Evolutionary conservation across 1,139 yeast genomes (phyloP).

Genomic region (Pichia sp.): DNA sequence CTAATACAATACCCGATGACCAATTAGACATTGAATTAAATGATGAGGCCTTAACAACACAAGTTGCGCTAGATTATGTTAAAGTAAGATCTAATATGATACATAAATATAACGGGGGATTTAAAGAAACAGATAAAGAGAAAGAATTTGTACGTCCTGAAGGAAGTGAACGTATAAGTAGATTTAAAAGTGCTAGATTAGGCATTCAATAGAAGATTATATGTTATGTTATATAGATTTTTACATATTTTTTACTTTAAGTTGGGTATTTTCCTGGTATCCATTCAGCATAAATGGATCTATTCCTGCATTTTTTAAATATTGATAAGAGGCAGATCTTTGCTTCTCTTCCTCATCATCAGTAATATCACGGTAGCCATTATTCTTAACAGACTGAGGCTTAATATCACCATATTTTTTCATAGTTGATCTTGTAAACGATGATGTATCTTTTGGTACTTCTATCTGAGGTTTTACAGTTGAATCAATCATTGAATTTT

Average conservation of each 20-base stretch:
- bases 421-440: conserved; percentile 18
- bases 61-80: conserved; percentile 51
- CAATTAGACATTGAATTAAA: conserved; percentile 30
- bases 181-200: conserved; percentile 58
- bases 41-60: conserved; percentile 36
- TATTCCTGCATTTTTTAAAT: conserved; percentile 21
- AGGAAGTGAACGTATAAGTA: conserved; percentile 47
- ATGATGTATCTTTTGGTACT: conserved; percentile 20
- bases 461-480: conserved; percentile 2
- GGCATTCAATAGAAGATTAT: conserved; percentile 19
- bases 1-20: conserved; percentile 19
- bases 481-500: no score
- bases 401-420: not conserved
- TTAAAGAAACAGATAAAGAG: conserved; percentile 40
- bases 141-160: conserved; percentile 68
- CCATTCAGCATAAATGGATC: conserved; percentile 27
- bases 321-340: conserved; percentile 19
- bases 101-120: conserved; percentile 39
- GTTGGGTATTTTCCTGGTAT: conserved; percentile 17
- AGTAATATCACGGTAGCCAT: not conserved
- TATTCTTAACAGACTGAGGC: not conserved
- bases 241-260: conserved; percentile 3
- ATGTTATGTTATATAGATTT: not conserved
- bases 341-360: conserved; percentile 10
- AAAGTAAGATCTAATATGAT: conserved; percentile 50